These are phyloP conservation scores for Yamadazyma mexicana DNA, from an alignment of 1,139 yeast genomes.

Conservation along the genomic window DNA sequence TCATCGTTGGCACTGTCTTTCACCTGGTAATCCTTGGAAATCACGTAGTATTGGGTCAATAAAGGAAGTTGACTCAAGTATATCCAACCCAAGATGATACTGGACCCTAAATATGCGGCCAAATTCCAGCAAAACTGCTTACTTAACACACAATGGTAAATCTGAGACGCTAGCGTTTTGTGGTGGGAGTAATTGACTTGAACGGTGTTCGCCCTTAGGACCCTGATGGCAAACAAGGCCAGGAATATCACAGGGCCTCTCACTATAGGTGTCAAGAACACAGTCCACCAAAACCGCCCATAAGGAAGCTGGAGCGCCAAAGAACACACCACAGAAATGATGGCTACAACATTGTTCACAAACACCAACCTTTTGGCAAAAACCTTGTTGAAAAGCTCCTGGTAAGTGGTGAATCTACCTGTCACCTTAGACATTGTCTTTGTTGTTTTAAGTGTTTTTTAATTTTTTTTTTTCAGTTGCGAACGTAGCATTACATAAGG, in stretches of 20 bases:
- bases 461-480: neutral
- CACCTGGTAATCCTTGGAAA: slow-evolving; percentile 50
- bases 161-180: slow-evolving; percentile 50
- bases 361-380: slow-evolving; percentile 36
- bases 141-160: slow-evolving; percentile 47
- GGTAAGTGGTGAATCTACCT: slow-evolving; percentile 14
- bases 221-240: slow-evolving; percentile 38
- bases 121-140: slow-evolving; percentile 36
- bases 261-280: slow-evolving; percentile 24
- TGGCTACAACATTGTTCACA: slow-evolving; percentile 31
- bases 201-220: slow-evolving; percentile 49
- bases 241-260: slow-evolving; percentile 34
- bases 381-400: slow-evolving; percentile 30
- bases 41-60: slow-evolving; percentile 28
- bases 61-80: slow-evolving; percentile 31
- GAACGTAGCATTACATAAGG: too few relatives aligned
- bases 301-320: slow-evolving; percentile 28
- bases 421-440: slow-evolving; percentile 7
- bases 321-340: slow-evolving; percentile 28
- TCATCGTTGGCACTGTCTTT: slow-evolving; percentile 63
- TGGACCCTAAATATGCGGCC: slow-evolving; percentile 39
- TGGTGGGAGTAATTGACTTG: slow-evolving; percentile 53
- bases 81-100: slow-evolving; percentile 28
- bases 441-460: neutral
- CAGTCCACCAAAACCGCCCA: slow-evolving; percentile 32